Evolutionary conservation across 768 basidiomycete genomes (phyloP).

Genomic region (Podaxis mareebaensis): DNA sequence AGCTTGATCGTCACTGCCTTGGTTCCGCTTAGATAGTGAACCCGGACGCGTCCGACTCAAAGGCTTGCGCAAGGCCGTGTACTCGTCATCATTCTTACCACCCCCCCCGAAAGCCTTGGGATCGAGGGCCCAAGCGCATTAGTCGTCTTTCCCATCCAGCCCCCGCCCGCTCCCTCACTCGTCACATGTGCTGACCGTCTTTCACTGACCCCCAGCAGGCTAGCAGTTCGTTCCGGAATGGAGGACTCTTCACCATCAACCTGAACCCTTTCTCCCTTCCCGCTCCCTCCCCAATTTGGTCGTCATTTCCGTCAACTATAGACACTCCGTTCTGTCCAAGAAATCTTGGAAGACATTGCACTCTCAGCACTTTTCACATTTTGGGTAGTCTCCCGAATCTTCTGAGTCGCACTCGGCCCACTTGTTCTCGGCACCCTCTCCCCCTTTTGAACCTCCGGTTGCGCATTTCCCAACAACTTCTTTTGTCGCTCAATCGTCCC

Average conservation of each 20-base stretch:
- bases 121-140: neutral
- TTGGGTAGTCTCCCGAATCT: neutral
- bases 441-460: neutral
- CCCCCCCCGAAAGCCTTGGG: slow-evolving; percentile 1
- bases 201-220: too few relatives aligned
- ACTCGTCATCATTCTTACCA: neutral
- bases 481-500: neutral
- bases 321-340: neutral
- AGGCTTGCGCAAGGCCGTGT: neutral
- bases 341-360: neutral
- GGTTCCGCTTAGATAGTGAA: neutral
- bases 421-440: neutral
- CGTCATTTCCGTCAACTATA: neutral
- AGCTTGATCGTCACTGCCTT: neutral
- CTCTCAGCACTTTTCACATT: neutral
- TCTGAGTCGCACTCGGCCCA: neutral
- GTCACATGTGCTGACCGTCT: neutral
- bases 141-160: slow-evolving; percentile 1
- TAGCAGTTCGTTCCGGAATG: too few relatives aligned
- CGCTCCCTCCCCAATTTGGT: neutral
- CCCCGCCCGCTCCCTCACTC: neutral
- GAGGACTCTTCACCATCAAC: neutral
- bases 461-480: neutral
- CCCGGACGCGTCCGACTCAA: neutral
- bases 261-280: neutral